phyloP scores from a whole-genome alignment of 306 rosid genomes.

The Fragaria iinumae region DNA sequence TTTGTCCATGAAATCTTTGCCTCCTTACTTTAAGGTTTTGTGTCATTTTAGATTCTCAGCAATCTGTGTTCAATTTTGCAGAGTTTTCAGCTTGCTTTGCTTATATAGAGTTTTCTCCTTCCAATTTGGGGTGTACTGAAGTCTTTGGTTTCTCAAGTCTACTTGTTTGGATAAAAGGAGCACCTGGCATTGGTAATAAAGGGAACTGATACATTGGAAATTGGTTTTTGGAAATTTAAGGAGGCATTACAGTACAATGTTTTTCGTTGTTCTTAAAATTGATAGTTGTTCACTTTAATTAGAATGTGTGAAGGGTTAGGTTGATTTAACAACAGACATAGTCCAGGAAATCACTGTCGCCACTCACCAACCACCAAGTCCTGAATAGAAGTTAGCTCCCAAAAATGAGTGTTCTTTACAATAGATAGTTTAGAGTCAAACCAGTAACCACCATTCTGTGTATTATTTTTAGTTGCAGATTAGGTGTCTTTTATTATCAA shows the following conservation, averaged over 20 bases:
- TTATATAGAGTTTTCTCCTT: not conserved
- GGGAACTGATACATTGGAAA: constrained; percentile 2
- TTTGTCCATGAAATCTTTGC: constrained; percentile 44
- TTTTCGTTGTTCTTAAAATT: not conserved
- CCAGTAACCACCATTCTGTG: constrained; percentile 7
- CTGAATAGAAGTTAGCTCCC: not conserved
- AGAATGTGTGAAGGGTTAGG: not conserved
- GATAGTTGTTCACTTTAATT: not conserved
- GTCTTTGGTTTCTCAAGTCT: constrained; percentile 1
- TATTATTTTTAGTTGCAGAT: not conserved
- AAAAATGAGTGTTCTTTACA: not conserved
- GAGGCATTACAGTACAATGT: not conserved
- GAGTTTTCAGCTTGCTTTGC: constrained; percentile 14
- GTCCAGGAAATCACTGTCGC: not conserved
- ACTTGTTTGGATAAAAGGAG: not conserved
- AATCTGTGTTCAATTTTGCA: constrained; percentile 21
- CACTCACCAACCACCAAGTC: constrained; percentile 3
- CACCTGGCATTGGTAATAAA: not conserved
- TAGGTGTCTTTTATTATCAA: not conserved
- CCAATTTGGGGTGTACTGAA: not conserved
- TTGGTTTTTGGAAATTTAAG: not conserved
- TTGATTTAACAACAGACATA: not conserved
- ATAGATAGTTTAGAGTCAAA: constrained; percentile 1
- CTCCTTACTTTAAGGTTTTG: not conserved
- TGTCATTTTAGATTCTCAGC: constrained; percentile 10